Base-by-base conservation (phyloP, 2,329 filamentous ascomycete species). In the Penicillium psychrosexuale region DNA sequence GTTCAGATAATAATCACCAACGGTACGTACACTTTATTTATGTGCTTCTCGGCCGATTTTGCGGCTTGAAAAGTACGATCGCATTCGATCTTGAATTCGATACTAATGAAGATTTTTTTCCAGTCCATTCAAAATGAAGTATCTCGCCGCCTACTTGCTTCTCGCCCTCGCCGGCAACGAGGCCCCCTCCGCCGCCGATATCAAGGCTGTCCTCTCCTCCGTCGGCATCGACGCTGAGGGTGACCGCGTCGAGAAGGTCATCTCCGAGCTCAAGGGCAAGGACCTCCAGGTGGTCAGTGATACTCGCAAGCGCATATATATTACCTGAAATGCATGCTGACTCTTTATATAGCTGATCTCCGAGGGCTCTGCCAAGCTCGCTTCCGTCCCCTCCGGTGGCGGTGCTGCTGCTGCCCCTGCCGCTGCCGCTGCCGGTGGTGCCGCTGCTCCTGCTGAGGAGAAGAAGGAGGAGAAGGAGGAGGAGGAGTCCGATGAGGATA, bases 61-160 rank as follows among this genome's bases (percentile, higher is more conserved):
- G 27, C 51, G 31, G 38, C 28, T 24, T 22, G 8, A 38, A 50
- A 56, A 17, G 36, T 34, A 42, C 44, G n/a, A 39, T 48, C 51
- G 22, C 51, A 42, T 45, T 34, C 47, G 37, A 48, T 56, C 49
- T 44, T 48, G 49, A 61, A 47, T 46, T 50, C 39, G 52, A 58
- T 47, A 47, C 66, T 67, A 44, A 69, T 59, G 46, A 50, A 46
- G 9, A 56, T 47, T 51, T 52, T 55, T 37, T 27, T 49, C 54
- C 36, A 63, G 61, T 58, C 55, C 47, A 68, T 69, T 74, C 78
- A 96, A 87, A 91, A 97, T 99, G 94, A 97, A 99, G 92, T 88
- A 97, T 83, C 89, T 99, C 83, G 94, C 94, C 78, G 93, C 94
- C 78, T 97, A 96, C 87, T 91, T 99, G 76, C 93, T 99, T 77